Conservation (phyloP, 176 grass and related monocot species). For the Carex kokanica region DNA sequence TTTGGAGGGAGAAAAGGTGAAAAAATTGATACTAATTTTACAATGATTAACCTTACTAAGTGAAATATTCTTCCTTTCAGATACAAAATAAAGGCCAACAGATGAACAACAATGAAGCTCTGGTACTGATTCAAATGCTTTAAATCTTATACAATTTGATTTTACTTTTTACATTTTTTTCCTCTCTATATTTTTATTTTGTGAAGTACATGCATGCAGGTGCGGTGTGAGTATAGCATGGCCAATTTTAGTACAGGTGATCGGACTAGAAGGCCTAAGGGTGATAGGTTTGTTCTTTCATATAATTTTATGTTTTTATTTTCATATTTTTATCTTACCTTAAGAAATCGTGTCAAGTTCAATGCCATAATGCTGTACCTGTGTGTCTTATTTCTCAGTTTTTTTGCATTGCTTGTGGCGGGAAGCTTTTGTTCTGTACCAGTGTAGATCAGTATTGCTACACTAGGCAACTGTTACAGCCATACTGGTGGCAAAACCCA, state of each 20-base stretch:
- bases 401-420: background rate
- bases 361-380: background rate
- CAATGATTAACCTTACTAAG: background rate
- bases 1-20: no score
- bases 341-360: background rate
- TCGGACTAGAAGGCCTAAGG: slow-evolving; percentile 79
- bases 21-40: background rate
- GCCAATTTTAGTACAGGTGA: slow-evolving; percentile 98
- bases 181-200: background rate
- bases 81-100: slow-evolving; percentile 79
- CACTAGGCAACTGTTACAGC: background rate
- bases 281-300: slow-evolving; percentile 62
- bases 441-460: background rate
- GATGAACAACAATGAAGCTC: slow-evolving; percentile 52
- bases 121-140: slow-evolving; percentile 40
- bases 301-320: background rate
- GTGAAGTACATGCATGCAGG: slow-evolving; percentile 46
- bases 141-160: background rate
- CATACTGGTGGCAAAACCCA: background rate
- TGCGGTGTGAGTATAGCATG: slow-evolving; percentile 96
- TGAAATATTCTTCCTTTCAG: slow-evolving; percentile 33
- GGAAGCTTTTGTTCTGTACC: background rate
- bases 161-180: slow-evolving; percentile 27
- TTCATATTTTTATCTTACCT: background rate
- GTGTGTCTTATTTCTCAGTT: no score